These are phyloP conservation scores for Cyclotella baltica DNA, from an alignment of 108 stramenopile species.

Conservation along the genomic window DNA sequence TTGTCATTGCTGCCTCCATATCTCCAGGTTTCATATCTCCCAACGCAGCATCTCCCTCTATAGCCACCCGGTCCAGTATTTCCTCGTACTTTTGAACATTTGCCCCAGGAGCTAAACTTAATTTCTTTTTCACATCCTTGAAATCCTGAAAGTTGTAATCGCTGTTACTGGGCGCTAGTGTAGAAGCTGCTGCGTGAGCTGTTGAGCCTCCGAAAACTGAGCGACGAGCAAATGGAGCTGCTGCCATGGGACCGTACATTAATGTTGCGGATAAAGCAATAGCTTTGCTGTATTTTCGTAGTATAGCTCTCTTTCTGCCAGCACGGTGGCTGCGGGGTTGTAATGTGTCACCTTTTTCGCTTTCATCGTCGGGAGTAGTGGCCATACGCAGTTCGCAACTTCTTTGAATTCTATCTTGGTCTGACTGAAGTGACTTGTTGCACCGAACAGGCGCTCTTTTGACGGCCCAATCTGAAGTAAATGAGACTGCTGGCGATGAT, in stretches of 20 bases:
- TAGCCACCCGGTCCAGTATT: constrained; percentile 45
- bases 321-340: not conserved
- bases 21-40: constrained; percentile 28
- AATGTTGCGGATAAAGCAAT: constrained; percentile 48
- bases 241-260: constrained; percentile 47
- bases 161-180: constrained; percentile 13
- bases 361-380: not conserved
- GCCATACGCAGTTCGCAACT: not conserved
- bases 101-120: constrained; percentile 50
- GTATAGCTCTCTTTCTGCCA: constrained; percentile 39
- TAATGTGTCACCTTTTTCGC: not conserved
- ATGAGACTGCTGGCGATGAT: not conserved
- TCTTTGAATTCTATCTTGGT: not conserved
- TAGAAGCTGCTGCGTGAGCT: constrained; percentile 41
- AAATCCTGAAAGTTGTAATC: constrained; percentile 54
- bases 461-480: not conserved
- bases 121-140: constrained; percentile 53
- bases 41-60: constrained; percentile 50
- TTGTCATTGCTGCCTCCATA: constrained; percentile 38
- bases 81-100: constrained; percentile 45
- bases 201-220: constrained; percentile 17
- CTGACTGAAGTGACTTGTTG: not conserved
- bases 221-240: constrained; percentile 29
- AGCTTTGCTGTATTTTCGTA: constrained; percentile 50
- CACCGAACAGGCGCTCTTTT: not conserved